Percentiles rank a stretch among this genome's conserved stretches.
Evolutionary conservation across 768 basidiomycete species (phyloP).

Genomic region (Xerocomus potaroensis): DNA sequence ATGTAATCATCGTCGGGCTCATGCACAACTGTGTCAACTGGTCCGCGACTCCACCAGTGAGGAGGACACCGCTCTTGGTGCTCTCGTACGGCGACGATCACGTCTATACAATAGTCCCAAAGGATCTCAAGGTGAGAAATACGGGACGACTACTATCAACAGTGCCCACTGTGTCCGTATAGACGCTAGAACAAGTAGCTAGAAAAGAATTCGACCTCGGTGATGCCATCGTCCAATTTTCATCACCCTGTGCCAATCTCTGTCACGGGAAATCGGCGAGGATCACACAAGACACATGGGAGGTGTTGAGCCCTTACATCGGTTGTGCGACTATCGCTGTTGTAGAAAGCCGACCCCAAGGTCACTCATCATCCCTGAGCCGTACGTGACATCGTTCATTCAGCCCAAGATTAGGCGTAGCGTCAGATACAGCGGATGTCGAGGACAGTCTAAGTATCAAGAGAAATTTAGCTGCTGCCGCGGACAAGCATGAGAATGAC

Average conservation of each 20-base stretch:
- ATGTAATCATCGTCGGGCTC: constrained; percentile 6
- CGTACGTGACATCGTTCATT: neutral
- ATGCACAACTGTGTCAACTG: constrained; percentile 28
- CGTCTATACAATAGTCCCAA: constrained; percentile 19
- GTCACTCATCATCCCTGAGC: neutral
- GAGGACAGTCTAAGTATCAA: neutral
- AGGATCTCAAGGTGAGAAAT: constrained; percentile 12
- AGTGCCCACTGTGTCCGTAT: neutral
- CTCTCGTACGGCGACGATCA: constrained; percentile 12
- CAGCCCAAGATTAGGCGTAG: neutral
- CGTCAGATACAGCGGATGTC: neutral
- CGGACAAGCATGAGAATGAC: neutral
- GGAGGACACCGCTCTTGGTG: constrained; percentile 19
- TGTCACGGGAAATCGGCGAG: constrained; percentile 18
- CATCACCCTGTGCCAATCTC: constrained; percentile 20
- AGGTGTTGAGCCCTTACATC: constrained; percentile 13
- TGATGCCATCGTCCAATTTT: constrained; percentile 8
- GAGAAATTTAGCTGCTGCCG: neutral
- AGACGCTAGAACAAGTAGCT: constrained; percentile 18
- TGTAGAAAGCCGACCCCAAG: neutral
- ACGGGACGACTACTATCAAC: neutral
- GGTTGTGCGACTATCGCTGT: constrained; percentile 22
- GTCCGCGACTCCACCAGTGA: constrained; percentile 13
- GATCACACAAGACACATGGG: constrained; percentile 22
- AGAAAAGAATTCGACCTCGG: constrained; percentile 20